Base-by-base conservation (phyloP, 495 filamentous ascomycete genomes). In the Podospora tetraspora region DNA sequence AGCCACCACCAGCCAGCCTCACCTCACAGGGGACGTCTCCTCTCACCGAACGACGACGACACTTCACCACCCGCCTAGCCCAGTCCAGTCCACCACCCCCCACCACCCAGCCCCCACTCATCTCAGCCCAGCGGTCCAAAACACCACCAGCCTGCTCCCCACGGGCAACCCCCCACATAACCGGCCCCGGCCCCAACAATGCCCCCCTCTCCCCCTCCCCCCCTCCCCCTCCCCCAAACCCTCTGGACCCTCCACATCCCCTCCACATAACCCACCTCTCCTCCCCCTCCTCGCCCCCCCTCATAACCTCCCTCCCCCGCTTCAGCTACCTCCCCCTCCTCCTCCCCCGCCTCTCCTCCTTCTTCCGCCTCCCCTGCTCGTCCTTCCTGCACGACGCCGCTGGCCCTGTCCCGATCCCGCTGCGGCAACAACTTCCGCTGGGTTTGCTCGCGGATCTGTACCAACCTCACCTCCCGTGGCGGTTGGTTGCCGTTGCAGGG, bases 401-500 rank as follows among this genome's bases (percentile, higher is more conserved):
- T 64, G 73, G 79, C 27, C 75, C 27, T 5, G 27, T 6, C 27
- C 27, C 27, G 27, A 27, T 86, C 64, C 74, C 79, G 24, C 74
- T 86, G 52, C 86, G 86, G 73, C 87, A 97, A 77, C 87, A 97
- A 78, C 90, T 96, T 67, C 91, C 94, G 2, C 79, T 94, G 32
- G 95, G 96, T 10, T 83, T 99, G 23, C 85, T 98, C 29, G 92
- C 91, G 75, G 95, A 99, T 77, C 86, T 98, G 13, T 97, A 85
- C 66, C 82, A 86, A 60, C 76, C 74, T 1, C 66, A 70, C 22
- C 77, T 94, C 24, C 93, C 95, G 3, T 99, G 95, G 95, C 83
- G 82, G 21, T 77, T 99, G 62, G 83, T 81, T 2, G 85, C 94
- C 8, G 71, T 76, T 0, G 27, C 27, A 6, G 27, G 27, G 27